A percentile compares a stretch with the other conserved stretches of the same genome.
Conservation (phyloP, 306 rosid genomes). For the Quercus engelmannii region DNA sequence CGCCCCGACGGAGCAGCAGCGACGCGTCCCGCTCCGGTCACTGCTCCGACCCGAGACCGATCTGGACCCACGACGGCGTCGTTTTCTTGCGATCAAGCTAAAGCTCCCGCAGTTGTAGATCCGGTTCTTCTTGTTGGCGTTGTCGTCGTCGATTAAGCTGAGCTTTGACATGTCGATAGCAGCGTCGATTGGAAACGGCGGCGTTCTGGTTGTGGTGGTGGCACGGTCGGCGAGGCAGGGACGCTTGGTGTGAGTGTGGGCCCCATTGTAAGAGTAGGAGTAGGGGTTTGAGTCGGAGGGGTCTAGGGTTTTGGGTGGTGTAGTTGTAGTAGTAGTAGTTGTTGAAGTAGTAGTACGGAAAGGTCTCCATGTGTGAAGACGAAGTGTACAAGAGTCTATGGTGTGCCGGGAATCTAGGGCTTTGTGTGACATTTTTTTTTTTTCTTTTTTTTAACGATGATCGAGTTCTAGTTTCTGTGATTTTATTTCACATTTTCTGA, state of each 20-base stretch:
- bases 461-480: no score
- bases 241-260: constrained; percentile 53
- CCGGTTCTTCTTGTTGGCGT: constrained; percentile 41
- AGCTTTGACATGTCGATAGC: constrained; percentile 68
- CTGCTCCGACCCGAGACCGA: constrained; percentile 97
- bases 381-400: constrained; percentile 58
- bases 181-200: constrained; percentile 47
- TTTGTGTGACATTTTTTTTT: constrained; percentile 56
- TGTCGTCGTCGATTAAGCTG: constrained; percentile 64
- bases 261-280: constrained; percentile 32
- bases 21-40: constrained; percentile 83
- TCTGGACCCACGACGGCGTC: constrained; percentile 87
- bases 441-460: no score
- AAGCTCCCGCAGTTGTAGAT: constrained; percentile 27
- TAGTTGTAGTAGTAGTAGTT: constrained; percentile 10
- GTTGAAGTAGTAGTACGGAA: constrained; percentile 53
- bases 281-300: constrained; percentile 26
- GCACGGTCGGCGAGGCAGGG: constrained; percentile 92
- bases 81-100: constrained; percentile 64
- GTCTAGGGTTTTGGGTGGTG: not conserved
- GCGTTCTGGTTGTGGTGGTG: constrained; percentile 42
- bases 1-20: constrained; percentile 91
- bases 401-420: constrained; percentile 57
- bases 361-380: constrained; percentile 79
- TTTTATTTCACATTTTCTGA: no score